A percentile compares a stretch with the other conserved stretches of the same genome.
These are phyloP conservation scores for Skeletonema potamos DNA, from an alignment of 108 stramenopile species.

Conservation along the genomic window DNA sequence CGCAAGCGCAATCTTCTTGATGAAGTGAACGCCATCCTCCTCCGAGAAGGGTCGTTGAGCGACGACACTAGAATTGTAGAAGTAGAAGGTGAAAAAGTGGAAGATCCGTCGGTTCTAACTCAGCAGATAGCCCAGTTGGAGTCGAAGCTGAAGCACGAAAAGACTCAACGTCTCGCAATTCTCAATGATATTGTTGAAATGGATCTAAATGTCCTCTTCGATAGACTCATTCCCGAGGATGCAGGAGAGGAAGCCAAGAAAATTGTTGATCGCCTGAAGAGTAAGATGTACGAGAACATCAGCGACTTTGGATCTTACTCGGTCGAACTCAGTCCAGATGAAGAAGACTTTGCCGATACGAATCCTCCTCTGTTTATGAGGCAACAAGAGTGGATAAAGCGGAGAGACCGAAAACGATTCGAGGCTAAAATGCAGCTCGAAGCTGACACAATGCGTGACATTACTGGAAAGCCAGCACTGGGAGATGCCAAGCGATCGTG, in stretches of 20 bases:
- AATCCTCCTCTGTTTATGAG: constrained; percentile 5
- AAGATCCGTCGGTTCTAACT: constrained; percentile 24
- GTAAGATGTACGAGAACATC: constrained; percentile 17
- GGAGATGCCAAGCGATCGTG: constrained; percentile 25
- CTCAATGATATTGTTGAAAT: constrained; percentile 46
- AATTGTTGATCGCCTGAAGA: constrained; percentile 29
- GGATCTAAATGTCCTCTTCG: constrained; percentile 22
- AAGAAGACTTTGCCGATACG: not conserved
- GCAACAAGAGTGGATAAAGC: constrained; percentile 31
- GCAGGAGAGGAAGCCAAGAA: constrained; percentile 10
- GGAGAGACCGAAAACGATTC: constrained; percentile 25
- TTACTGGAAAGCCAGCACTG: constrained; percentile 28
- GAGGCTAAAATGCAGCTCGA: constrained; percentile 19
- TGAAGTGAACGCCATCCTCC: constrained; percentile 12
- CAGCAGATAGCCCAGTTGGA: constrained; percentile 27
- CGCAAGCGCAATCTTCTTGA: constrained; percentile 29
- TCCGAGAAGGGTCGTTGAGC: not conserved
- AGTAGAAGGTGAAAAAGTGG: constrained; percentile 15
- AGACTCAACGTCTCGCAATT: constrained; percentile 18
- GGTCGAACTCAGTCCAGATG: constrained; percentile 5
- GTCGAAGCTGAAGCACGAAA: constrained; percentile 34
- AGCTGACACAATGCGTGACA: constrained; percentile 15
- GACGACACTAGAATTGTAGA: constrained; percentile 7
- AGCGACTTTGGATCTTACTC: constrained; percentile 5
- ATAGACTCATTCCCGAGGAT: constrained; percentile 17